Percentiles rank a stretch among this genome's conserved stretches.
phyloP scores from a whole-genome alignment of 345 rosid species.

The Sonneratia alba region DNA sequence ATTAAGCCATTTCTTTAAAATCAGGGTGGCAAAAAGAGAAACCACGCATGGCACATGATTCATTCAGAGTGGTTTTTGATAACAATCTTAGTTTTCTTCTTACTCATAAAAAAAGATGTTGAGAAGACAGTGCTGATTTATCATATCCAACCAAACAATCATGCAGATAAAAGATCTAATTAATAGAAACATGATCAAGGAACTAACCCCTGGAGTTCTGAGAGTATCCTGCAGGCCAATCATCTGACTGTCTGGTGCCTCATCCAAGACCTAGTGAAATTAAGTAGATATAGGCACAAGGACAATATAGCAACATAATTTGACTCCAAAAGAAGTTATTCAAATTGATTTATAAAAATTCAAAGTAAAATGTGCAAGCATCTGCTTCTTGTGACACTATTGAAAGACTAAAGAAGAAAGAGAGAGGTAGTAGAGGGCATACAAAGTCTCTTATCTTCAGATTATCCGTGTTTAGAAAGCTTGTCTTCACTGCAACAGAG shows the following conservation, averaged over 20 bases:
- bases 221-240: conserved; percentile 37
- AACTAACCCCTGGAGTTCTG: conserved; percentile 74
- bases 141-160: background rate
- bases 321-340: background rate
- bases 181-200: conserved; percentile 4
- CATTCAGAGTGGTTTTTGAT: background rate
- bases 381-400: background rate
- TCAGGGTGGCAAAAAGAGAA: background rate
- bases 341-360: background rate
- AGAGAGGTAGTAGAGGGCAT: conserved; percentile 22
- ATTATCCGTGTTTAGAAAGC: conserved; percentile 32
- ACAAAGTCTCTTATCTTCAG: conserved; percentile 42
- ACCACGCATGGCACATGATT: background rate
- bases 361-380: background rate
- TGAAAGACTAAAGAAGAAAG: conserved; percentile 1
- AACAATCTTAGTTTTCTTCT: background rate
- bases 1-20: background rate
- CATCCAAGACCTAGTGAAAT: conserved; percentile 46
- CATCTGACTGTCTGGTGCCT: conserved; percentile 38
- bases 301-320: background rate
- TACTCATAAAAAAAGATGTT: background rate
- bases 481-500: conserved; percentile 41
- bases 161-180: background rate
- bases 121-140: background rate
- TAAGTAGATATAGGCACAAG: background rate